These are phyloP conservation scores for Luvunga scandens DNA, from an alignment of 345 rosid species.

Conservation along the genomic window DNA sequence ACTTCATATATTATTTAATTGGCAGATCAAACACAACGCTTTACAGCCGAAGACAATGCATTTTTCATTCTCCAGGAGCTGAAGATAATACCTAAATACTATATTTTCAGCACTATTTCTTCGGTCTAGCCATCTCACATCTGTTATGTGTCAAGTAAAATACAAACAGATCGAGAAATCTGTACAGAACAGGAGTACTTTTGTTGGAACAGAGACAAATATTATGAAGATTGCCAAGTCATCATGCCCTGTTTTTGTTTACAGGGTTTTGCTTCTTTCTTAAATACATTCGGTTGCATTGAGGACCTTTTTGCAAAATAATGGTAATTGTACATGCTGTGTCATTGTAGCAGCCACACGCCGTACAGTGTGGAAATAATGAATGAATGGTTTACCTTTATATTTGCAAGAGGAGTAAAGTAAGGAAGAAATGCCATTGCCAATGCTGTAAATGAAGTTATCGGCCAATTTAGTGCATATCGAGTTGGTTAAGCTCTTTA, in stretches of 20 bases:
- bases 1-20: not conserved
- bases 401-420: too few species aligned
- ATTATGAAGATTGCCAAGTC: slow-evolving; percentile 5
- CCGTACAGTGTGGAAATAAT: too few species aligned
- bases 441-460: too few species aligned
- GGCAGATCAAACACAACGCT: not conserved
- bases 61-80: not conserved
- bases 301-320: not conserved
- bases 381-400: too few species aligned
- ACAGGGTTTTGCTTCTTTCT: not conserved
- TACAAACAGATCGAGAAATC: not conserved
- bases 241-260: not conserved
- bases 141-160: not conserved
- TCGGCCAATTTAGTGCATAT: too few species aligned
- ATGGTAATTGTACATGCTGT: not conserved
- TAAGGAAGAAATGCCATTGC: too few species aligned
- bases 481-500: too few species aligned
- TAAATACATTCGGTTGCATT: not conserved
- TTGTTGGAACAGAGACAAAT: not conserved
- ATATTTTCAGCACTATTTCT: not conserved
- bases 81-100: not conserved
- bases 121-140: slow-evolving; percentile 2
- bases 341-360: too few species aligned
- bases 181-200: not conserved
- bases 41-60: not conserved